These are phyloP conservation scores for Allium sativum DNA, from an alignment of 106 monocot species.

Conservation along the genomic window DNA sequence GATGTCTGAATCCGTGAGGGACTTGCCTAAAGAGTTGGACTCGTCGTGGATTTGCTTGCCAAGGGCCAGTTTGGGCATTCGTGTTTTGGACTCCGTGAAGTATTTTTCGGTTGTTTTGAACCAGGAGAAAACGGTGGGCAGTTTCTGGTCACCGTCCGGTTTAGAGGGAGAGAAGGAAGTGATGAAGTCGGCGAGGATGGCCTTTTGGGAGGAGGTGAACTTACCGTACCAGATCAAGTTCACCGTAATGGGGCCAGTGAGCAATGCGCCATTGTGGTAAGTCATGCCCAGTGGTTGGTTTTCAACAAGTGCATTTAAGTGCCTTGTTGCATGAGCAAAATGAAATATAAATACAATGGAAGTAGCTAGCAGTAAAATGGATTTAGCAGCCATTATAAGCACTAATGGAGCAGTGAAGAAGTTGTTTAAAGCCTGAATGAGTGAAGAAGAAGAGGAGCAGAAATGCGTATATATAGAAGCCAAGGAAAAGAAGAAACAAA, in stretches of 20 bases:
- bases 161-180: slow-evolving; percentile 18
- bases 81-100: background rate
- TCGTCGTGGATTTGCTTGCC: slow-evolving; percentile 38
- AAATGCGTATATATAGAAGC: background rate
- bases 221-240: slow-evolving; percentile 83
- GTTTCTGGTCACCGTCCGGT: background rate
- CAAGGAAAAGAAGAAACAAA: background rate
- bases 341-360: background rate
- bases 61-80: slow-evolving; percentile 14
- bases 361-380: no score
- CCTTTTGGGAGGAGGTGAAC: slow-evolving; percentile 55
- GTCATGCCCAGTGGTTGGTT: slow-evolving; percentile 23
- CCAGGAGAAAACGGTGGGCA: slow-evolving; percentile 53
- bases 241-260: slow-evolving; percentile 46
- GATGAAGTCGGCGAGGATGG: slow-evolving; percentile 61
- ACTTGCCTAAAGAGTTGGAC: slow-evolving; percentile 43
- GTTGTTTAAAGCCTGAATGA: background rate
- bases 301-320: slow-evolving; percentile 25
- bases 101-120: slow-evolving; percentile 35
- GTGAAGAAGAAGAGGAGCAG: background rate
- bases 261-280: slow-evolving; percentile 70
- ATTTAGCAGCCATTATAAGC: background rate
- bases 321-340: slow-evolving; percentile 16
- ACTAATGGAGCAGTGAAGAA: background rate
- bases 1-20: slow-evolving; percentile 26